phyloP scores from a whole-genome alignment of 495 filamentous ascomycete genomes.

The Bathelium albidoporum region DNA sequence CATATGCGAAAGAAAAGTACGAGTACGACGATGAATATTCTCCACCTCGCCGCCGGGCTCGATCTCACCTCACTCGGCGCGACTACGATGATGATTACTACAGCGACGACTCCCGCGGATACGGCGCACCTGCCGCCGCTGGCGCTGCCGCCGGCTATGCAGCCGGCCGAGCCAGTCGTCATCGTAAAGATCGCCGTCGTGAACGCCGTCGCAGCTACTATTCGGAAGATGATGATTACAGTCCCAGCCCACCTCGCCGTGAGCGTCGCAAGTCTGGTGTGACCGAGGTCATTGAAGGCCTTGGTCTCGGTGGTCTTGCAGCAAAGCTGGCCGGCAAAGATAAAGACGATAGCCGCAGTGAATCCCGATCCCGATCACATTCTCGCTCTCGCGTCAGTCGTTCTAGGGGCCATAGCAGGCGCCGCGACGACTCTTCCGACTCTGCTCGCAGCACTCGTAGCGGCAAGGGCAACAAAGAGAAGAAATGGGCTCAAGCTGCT shows the following conservation, averaged over 20 bases:
- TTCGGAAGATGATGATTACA: constrained; percentile 28
- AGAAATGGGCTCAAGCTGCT: constrained; percentile 72
- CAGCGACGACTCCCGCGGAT: constrained; percentile 21
- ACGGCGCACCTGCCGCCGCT: constrained; percentile 16
- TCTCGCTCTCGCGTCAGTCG: constrained; percentile 36
- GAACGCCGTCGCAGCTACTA: constrained; percentile 18
- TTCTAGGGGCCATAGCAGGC: constrained; percentile 22
- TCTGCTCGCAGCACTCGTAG: constrained; percentile 29
- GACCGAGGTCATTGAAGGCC: constrained; percentile 27
- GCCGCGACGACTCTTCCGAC: constrained; percentile 10
- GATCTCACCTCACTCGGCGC: constrained; percentile 22
- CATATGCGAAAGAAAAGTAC: constrained; percentile 3
- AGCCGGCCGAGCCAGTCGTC: constrained; percentile 15
- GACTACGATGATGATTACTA: constrained; percentile 26
- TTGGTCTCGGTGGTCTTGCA: constrained; percentile 32
- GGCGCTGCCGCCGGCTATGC: constrained; percentile 23
- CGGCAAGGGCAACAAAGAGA: constrained; percentile 41
- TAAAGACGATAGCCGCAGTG: constrained; percentile 12
- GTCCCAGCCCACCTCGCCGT: constrained; percentile 18
- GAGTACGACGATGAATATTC: constrained; percentile 25
- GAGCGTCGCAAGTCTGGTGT: constrained; percentile 34
- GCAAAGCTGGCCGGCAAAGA: constrained; percentile 27
- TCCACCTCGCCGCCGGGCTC: constrained; percentile 23
- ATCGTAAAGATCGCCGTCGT: constrained; percentile 9
- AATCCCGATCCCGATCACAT: constrained; percentile 6